A percentile compares a stretch with the other conserved stretches of the same genome.
Conservation (phyloP, 2,329 filamentous ascomycete species). For the Colletotrichum echinochloae region DNA sequence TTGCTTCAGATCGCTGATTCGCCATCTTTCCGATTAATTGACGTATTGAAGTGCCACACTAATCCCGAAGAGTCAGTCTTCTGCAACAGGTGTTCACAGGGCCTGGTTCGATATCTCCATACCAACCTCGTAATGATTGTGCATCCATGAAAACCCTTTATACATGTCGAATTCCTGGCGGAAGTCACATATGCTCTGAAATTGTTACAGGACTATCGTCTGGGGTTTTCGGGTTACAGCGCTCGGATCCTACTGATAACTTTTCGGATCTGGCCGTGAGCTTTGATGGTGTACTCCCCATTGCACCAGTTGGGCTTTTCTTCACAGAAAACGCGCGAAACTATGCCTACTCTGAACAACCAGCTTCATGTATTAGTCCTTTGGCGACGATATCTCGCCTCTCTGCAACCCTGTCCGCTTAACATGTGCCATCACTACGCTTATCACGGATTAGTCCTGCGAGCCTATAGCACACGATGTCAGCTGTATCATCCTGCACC, state of each 20-base stretch:
- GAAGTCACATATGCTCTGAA: neutral
- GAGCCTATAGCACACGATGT: neutral
- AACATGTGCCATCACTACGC: neutral
- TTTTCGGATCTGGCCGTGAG: slow-evolving; percentile 14
- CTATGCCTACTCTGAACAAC: slow-evolving; percentile 48
- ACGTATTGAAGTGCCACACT: neutral
- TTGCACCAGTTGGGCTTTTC: slow-evolving; percentile 34
- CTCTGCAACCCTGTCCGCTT: neutral
- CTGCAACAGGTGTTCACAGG: neutral
- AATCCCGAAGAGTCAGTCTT: neutral
- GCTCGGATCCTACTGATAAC: neutral
- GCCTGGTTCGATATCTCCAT: neutral
- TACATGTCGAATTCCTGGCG: neutral
- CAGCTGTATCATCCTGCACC: slow-evolving; percentile 24
- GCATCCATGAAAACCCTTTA: neutral
- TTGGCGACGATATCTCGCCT: neutral
- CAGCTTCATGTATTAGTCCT: neutral
- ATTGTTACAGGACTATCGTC: slow-evolving; percentile 19
- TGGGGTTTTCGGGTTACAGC: slow-evolving; percentile 6
- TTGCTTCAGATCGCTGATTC: neutral
- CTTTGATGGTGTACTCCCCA: slow-evolving; percentile 24
- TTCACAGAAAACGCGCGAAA: slow-evolving; percentile 48
- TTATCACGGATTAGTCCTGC: neutral
- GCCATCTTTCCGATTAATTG: neutral
- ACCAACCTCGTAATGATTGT: neutral